Evolutionary conservation across 1,284 basidiomycete genomes (phyloP).

Genomic region (Ganoderma sinense): DNA sequence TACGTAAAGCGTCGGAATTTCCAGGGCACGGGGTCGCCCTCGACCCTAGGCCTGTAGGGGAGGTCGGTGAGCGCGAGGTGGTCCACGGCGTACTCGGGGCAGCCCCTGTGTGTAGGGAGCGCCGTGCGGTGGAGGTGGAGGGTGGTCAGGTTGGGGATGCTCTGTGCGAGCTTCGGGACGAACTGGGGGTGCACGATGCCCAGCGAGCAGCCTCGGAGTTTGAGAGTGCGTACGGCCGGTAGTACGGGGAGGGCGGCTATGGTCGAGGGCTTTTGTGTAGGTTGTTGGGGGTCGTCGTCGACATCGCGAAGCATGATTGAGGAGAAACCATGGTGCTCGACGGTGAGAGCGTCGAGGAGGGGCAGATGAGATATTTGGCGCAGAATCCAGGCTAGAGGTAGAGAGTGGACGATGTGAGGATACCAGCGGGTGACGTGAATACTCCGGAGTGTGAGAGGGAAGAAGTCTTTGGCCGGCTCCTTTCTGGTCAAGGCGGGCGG

Average conservation of each 20-base stretch:
- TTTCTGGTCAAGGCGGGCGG: background rate
- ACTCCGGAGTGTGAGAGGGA: background rate
- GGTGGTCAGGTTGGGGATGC: background rate
- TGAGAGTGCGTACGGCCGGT: background rate
- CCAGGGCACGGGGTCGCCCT: background rate
- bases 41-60: too few species aligned
- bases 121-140: background rate
- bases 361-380: background rate
- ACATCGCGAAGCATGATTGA: too few species aligned
- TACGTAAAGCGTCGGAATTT: background rate
- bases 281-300: too few species aligned
- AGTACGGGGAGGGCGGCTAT: background rate
- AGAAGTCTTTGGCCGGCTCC: background rate
- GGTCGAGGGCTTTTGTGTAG: too few species aligned
- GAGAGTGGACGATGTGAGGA: background rate
- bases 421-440: background rate
- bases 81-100: background rate
- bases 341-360: background rate
- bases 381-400: background rate
- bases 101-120: background rate
- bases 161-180: background rate
- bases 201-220: background rate
- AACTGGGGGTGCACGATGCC: background rate
- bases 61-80: background rate
- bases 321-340: background rate